These are phyloP conservation scores for Lasiodiplodia theobromae DNA, from an alignment of 2,329 filamentous ascomycete species.

Conservation along the genomic window DNA sequence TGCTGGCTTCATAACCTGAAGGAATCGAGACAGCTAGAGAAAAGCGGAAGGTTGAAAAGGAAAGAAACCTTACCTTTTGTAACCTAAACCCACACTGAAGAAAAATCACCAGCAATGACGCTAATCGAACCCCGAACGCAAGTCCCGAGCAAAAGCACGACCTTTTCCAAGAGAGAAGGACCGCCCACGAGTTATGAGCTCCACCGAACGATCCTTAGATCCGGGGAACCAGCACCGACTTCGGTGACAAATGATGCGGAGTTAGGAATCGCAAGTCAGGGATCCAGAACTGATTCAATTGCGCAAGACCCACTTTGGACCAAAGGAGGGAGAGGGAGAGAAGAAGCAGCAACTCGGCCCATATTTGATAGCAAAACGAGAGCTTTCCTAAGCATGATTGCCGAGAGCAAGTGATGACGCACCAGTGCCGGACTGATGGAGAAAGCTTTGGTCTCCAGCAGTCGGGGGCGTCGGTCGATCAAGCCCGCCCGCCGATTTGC, in stretches of 20 bases:
- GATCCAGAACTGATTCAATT: neutral
- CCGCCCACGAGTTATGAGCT: neutral
- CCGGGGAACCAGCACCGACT: neutral
- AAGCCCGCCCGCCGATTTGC: neutral
- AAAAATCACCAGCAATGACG: neutral
- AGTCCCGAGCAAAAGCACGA: neutral
- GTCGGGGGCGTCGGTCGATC: conserved; percentile 6
- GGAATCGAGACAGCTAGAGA: neutral
- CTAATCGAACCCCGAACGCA: neutral
- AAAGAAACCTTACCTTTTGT: neutral
- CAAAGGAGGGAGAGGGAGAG: neutral
- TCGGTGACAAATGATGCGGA: conserved; percentile 1
- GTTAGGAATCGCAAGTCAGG: neutral
- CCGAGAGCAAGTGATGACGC: conserved; percentile 9
- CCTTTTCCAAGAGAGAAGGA: neutral
- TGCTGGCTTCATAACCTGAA: neutral
- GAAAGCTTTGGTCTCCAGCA: conserved; percentile 1
- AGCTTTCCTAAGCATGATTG: neutral
- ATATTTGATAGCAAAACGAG: conserved; percentile 18
- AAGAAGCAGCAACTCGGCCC: neutral
- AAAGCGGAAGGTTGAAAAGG: neutral
- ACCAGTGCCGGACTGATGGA: conserved; percentile 12
- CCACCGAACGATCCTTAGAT: neutral
- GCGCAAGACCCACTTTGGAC: neutral
- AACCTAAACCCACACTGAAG: neutral